Evolutionary conservation across 2,329 filamentous ascomycete species (phyloP).

Genomic region (Beauveria pseudobassiana): DNA sequence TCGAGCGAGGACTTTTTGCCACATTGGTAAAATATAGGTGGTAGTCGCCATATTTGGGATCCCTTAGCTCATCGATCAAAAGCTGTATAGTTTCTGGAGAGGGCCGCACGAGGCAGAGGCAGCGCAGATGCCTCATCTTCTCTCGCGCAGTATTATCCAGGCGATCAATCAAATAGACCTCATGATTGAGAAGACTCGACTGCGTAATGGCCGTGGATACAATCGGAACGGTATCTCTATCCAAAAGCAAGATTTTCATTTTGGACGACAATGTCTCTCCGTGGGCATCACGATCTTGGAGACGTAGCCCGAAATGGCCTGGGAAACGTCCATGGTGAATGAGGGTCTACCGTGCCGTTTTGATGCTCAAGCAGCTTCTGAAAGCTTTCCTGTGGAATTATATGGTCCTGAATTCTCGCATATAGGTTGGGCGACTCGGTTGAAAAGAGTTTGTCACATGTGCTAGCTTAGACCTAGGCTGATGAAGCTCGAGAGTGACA

Average conservation of each 20-base stretch:
- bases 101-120: slow-evolving; percentile 86
- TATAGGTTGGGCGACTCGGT: not conserved
- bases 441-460: not conserved
- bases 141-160: slow-evolving; percentile 84
- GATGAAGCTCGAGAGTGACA: not conserved
- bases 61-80: slow-evolving; percentile 88
- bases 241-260: slow-evolving; percentile 96
- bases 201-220: slow-evolving; percentile 94
- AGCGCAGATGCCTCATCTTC: slow-evolving; percentile 96
- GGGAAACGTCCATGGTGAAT: slow-evolving; percentile 76
- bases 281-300: slow-evolving; percentile 77
- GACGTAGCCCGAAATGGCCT: slow-evolving; percentile 90
- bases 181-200: slow-evolving; percentile 87
- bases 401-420: not conserved
- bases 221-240: slow-evolving; percentile 88
- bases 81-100: slow-evolving; percentile 88
- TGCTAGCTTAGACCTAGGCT: not conserved
- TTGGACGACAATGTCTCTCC: slow-evolving; percentile 71
- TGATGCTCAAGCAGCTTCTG: not conserved
- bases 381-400: not conserved
- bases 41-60: slow-evolving; percentile 97
- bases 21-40: slow-evolving; percentile 97
- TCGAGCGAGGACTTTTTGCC: slow-evolving; percentile 94
- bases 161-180: slow-evolving; percentile 96
- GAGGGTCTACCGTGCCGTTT: not conserved